phyloP scores from a whole-genome alignment of 1,284 basidiomycete genomes.

The Pterula multifida region DNA sequence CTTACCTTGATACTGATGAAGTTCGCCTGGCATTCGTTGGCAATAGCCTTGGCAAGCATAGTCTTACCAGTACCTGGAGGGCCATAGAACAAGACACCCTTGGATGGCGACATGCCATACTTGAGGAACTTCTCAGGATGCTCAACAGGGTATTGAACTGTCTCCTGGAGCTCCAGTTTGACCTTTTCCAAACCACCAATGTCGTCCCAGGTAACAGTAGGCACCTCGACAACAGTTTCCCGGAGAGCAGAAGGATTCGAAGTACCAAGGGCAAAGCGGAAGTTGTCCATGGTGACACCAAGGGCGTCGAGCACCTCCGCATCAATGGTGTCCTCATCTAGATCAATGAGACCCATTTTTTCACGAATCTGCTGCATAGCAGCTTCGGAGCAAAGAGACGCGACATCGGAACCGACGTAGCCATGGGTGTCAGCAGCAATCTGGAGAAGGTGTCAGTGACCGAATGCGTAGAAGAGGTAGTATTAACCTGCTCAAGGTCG shows the following conservation, averaged over 20 bases:
- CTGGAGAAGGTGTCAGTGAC: constrained; percentile 26
- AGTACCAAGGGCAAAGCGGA: constrained; percentile 89
- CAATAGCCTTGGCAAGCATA: constrained; percentile 91
- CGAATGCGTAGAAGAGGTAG: no score
- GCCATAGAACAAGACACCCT: constrained; percentile 96
- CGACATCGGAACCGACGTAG: constrained; percentile 97
- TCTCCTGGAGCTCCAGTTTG: constrained; percentile 98
- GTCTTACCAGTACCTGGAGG: constrained; percentile 98
- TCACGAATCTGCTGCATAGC: constrained; percentile 99
- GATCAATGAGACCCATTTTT: constrained; percentile 94
- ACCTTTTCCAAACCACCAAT: constrained; percentile 99
- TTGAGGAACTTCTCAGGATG: constrained; percentile 99
- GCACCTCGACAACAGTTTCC: constrained; percentile 92
- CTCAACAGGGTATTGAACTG: constrained; percentile 98
- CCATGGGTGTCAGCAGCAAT: constrained; percentile 99
- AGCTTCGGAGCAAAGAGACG: constrained; percentile 92
- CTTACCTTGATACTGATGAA: constrained; percentile 86
- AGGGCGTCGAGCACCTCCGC: constrained; percentile 94
- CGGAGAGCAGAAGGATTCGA: constrained; percentile 96
- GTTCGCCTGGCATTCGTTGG: constrained; percentile 99
- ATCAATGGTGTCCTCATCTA: constrained; percentile 92
- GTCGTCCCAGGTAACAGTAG: constrained; percentile 89
- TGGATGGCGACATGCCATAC: constrained; percentile 98
- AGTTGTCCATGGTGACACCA: constrained; percentile 97
- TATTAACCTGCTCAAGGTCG: constrained; percentile 83